These are phyloP conservation scores for Yamadazyma akitaensis DNA, from an alignment of 805 yeast genomes.

Conservation along the genomic window DNA sequence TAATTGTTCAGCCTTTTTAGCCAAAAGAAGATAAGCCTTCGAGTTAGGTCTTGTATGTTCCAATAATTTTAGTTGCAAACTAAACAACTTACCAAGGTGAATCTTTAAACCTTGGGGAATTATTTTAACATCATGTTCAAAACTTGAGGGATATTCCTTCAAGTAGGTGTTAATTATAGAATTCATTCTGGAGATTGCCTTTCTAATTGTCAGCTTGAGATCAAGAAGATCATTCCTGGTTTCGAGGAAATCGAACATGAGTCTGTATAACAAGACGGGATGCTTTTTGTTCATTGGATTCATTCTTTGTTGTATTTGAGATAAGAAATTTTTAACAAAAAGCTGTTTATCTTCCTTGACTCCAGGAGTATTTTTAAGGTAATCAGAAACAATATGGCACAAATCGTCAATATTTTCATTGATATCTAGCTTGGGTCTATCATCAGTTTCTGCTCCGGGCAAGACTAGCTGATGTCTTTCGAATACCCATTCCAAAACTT, in stretches of 20 bases:
- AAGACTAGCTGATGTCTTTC: conserved; percentile 29
- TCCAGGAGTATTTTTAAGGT: conserved; percentile 18
- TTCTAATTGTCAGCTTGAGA: conserved; percentile 22
- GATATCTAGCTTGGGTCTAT: background rate
- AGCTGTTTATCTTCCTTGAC: conserved; percentile 17
- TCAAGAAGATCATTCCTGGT: conserved; percentile 20
- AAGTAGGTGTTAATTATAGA: conserved; percentile 12
- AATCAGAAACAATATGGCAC: conserved; percentile 25
- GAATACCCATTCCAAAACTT: conserved; percentile 24
- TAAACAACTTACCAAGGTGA: conserved; percentile 17
- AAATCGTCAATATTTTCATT: conserved; percentile 17
- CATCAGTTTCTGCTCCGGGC: background rate
- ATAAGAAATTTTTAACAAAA: conserved; percentile 27
- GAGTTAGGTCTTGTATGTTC: conserved; percentile 3
- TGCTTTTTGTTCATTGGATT: conserved; percentile 19
- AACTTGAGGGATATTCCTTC: conserved; percentile 19
- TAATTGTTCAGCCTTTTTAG: conserved; percentile 6
- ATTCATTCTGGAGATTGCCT: conserved; percentile 24
- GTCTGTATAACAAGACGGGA: conserved; percentile 24
- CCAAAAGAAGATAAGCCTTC: conserved; percentile 12
- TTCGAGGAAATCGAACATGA: conserved; percentile 29
- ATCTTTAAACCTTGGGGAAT: conserved; percentile 20
- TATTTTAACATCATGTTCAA: conserved; percentile 6
- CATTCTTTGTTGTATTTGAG: conserved; percentile 18
- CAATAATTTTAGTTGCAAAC: conserved; percentile 16